Conservation (phyloP, 306 rosid species). For the Cicer cuneatum region DNA sequence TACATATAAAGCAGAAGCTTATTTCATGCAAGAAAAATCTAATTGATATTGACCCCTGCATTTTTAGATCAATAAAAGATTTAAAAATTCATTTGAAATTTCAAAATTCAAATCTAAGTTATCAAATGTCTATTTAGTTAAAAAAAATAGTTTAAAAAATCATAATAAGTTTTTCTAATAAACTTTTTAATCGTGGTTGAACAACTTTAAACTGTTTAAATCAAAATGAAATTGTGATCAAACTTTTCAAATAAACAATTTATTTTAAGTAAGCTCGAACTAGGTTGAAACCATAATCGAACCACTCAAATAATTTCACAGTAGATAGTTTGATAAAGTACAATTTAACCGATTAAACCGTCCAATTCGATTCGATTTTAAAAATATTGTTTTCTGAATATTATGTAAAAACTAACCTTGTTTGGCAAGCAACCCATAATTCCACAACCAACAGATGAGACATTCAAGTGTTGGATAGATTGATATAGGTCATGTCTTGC, state of each 20-base stretch:
- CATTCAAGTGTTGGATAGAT: slow-evolving; percentile 55
- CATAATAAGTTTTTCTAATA: not conserved
- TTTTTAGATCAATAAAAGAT: slow-evolving; percentile 37
- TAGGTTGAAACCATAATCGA: too few species aligned
- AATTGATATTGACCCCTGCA: slow-evolving; percentile 88
- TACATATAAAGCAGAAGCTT: slow-evolving; percentile 87
- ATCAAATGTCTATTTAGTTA: not conserved
- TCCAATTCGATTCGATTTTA: too few species aligned
- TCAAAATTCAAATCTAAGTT: slow-evolving; percentile 6
- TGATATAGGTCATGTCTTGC: slow-evolving; percentile 58
- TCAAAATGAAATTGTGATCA: too few species aligned
- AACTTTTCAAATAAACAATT: too few species aligned
- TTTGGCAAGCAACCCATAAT: slow-evolving; percentile 84
- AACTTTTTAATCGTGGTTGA: too few species aligned
- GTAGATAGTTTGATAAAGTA: too few species aligned
- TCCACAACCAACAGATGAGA: slow-evolving; percentile 81
- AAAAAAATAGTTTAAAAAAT: too few species aligned
- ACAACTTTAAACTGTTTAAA: too few species aligned
- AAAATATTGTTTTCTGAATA: not conserved
- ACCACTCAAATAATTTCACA: too few species aligned
- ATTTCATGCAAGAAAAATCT: slow-evolving; percentile 80
- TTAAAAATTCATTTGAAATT: slow-evolving; percentile 1
- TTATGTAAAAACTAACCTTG: slow-evolving; percentile 56
- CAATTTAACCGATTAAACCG: too few species aligned
- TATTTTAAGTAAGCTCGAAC: too few species aligned